Evolutionary conservation across 2,329 filamentous ascomycete genomes (phyloP).

Genomic region (Lecanoromycetidae sp.): DNA sequence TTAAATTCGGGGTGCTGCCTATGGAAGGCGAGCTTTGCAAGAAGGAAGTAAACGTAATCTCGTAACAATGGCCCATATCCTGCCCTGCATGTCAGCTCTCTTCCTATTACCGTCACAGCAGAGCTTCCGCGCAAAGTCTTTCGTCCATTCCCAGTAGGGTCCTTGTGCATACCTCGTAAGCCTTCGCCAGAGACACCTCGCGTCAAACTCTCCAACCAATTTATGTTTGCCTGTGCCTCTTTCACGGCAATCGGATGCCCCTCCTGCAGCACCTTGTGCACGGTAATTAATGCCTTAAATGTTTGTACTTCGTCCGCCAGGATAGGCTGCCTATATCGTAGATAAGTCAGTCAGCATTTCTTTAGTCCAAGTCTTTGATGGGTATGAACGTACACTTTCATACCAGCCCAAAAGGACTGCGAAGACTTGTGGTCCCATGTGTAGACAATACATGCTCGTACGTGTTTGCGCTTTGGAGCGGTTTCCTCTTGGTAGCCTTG

Average conservation of each 20-base stretch:
- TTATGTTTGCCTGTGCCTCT: slow-evolving; percentile 77
- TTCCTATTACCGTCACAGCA: slow-evolving; percentile 15
- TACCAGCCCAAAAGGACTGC: slow-evolving; percentile 87
- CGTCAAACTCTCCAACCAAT: slow-evolving; percentile 87
- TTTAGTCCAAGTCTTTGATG: background rate
- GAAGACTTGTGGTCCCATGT: slow-evolving; percentile 99
- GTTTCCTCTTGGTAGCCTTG: slow-evolving; percentile 44
- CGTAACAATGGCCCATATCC: slow-evolving; percentile 82
- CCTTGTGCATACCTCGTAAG: slow-evolving; percentile 50
- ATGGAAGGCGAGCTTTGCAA: slow-evolving; percentile 93
- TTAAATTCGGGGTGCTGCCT: slow-evolving; percentile 96
- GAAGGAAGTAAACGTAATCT: slow-evolving; percentile 92
- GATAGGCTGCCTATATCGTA: slow-evolving; percentile 65
- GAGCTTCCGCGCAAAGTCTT: background rate
- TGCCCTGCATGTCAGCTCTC: slow-evolving; percentile 20
- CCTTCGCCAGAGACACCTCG: slow-evolving; percentile 73
- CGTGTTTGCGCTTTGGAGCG: slow-evolving; percentile 75
- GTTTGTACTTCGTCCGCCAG: slow-evolving; percentile 97
- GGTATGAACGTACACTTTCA: slow-evolving; percentile 70
- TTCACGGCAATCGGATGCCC: slow-evolving; percentile 78
- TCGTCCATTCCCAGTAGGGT: background rate
- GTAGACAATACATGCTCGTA: slow-evolving; percentile 93
- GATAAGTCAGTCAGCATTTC: background rate
- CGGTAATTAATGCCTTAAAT: slow-evolving; percentile 93
- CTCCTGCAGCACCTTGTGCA: slow-evolving; percentile 96